phyloP scores from a whole-genome alignment of 108 stramenopile genomes.

The Fragilaria crotonensis region DNA sequence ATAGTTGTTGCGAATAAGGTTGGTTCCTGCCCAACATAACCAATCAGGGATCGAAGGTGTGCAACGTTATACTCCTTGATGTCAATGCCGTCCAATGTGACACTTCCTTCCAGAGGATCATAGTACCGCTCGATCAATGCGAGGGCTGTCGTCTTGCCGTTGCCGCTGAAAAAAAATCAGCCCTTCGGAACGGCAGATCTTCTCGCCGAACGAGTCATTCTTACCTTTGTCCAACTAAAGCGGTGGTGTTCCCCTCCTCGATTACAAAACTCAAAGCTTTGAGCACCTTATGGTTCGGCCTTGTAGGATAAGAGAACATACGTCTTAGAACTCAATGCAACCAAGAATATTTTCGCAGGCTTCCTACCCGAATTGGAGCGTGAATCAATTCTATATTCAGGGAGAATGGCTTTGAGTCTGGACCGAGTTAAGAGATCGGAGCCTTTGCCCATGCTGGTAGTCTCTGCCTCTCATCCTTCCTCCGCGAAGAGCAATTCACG shows the following conservation, averaged over 20 bases:
- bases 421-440: constrained; percentile 2
- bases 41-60: constrained; percentile 75
- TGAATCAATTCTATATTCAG: constrained; percentile 54
- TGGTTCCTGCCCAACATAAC: constrained; percentile 93
- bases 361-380: constrained; percentile 48
- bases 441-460: not conserved
- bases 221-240: constrained; percentile 59
- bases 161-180: constrained; percentile 22
- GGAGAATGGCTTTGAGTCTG: constrained; percentile 27
- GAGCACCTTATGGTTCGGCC: constrained; percentile 29
- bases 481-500: not conserved
- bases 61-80: constrained; percentile 71
- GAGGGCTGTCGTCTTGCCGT: constrained; percentile 72
- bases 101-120: constrained; percentile 61
- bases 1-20: constrained; percentile 88
- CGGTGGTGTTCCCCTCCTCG: constrained; percentile 42
- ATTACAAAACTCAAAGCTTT: constrained; percentile 36
- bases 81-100: constrained; percentile 82
- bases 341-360: constrained; percentile 43
- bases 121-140: constrained; percentile 88
- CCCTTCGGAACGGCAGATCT: not conserved
- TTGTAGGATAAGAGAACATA: constrained; percentile 48
- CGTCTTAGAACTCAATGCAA: constrained; percentile 35
- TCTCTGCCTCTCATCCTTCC: not conserved
- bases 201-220: constrained; percentile 18